A percentile compares a stretch with the other conserved stretches of the same genome.
phyloP scores from a whole-genome alignment of 257 asterid species.

The Craterostigma plantagineum region DNA sequence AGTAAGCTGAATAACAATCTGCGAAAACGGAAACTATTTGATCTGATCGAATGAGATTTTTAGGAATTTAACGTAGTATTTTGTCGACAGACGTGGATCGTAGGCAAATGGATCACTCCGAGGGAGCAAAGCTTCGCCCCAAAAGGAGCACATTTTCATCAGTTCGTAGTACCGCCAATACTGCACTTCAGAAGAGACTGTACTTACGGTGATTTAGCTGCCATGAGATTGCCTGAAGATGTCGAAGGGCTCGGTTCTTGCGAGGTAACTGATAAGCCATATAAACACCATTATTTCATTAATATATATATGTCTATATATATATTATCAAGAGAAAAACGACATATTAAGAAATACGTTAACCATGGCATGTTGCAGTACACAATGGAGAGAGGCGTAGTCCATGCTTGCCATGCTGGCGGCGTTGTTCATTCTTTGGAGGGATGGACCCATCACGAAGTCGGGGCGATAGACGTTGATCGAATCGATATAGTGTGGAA shows the following conservation, averaged over 20 bases:
- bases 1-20: slow-evolving; percentile 19
- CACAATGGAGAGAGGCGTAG: slow-evolving; percentile 87
- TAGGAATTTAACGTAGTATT: neutral
- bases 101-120: slow-evolving; percentile 86
- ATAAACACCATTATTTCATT: too few species aligned
- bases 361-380: slow-evolving; percentile 34
- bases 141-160: slow-evolving; percentile 68
- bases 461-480: slow-evolving; percentile 72
- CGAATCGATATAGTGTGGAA: slow-evolving; percentile 70
- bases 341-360: neutral
- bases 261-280: slow-evolving; percentile 24
- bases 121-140: slow-evolving; percentile 72
- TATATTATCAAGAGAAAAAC: neutral
- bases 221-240: slow-evolving; percentile 68
- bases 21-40: neutral
- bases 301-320: too few species aligned
- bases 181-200: slow-evolving; percentile 61
- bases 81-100: slow-evolving; percentile 54
- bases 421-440: slow-evolving; percentile 67
- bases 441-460: slow-evolving; percentile 88
- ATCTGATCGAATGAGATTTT: neutral
- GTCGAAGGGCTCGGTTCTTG: slow-evolving; percentile 72
- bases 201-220: slow-evolving; percentile 75
- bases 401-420: slow-evolving; percentile 93
- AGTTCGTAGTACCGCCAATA: slow-evolving; percentile 81